Conservation (phyloP, 2,329 filamentous ascomycete species). For the Pseudonectria foliicola region DNA sequence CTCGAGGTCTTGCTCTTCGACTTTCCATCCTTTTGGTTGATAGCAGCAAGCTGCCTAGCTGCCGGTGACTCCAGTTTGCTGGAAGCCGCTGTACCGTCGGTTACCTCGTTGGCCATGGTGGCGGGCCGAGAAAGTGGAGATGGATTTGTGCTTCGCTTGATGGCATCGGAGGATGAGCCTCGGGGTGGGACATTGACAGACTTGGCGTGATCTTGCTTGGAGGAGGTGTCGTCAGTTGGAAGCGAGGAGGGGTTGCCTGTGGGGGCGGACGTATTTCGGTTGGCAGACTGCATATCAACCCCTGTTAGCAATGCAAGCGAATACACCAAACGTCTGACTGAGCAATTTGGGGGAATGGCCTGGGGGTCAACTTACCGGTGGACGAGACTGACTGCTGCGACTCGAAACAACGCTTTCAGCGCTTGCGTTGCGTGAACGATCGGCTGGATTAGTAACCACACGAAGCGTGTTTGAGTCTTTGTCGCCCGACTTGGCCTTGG, state of each 20-base stretch:
- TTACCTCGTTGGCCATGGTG: slow-evolving; percentile 51
- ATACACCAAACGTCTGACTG: slow-evolving; percentile 36
- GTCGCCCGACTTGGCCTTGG: slow-evolving; percentile 22
- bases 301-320: slow-evolving; percentile 40
- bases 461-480: slow-evolving; percentile 36
- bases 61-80: slow-evolving; percentile 57
- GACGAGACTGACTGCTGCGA: slow-evolving; percentile 52
- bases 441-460: slow-evolving; percentile 22
- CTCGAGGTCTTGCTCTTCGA: slow-evolving; percentile 80
- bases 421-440: slow-evolving; percentile 46
- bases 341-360: slow-evolving; percentile 25
- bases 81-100: slow-evolving; percentile 34
- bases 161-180: slow-evolving; percentile 57
- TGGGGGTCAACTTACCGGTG: slow-evolving; percentile 52
- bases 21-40: slow-evolving; percentile 73
- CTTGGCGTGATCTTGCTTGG: slow-evolving; percentile 47
- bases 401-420: slow-evolving; percentile 57
- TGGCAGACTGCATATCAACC: slow-evolving; percentile 47
- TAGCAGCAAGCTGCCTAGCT: slow-evolving; percentile 75
- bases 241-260: slow-evolving; percentile 45
- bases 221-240: slow-evolving; percentile 38
- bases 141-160: slow-evolving; percentile 58
- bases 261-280: slow-evolving; percentile 49
- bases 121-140: slow-evolving; percentile 69
- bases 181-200: slow-evolving; percentile 53